Evolutionary conservation across 768 basidiomycete species (phyloP).

Genomic region (Hygrophorus pudorinus): DNA sequence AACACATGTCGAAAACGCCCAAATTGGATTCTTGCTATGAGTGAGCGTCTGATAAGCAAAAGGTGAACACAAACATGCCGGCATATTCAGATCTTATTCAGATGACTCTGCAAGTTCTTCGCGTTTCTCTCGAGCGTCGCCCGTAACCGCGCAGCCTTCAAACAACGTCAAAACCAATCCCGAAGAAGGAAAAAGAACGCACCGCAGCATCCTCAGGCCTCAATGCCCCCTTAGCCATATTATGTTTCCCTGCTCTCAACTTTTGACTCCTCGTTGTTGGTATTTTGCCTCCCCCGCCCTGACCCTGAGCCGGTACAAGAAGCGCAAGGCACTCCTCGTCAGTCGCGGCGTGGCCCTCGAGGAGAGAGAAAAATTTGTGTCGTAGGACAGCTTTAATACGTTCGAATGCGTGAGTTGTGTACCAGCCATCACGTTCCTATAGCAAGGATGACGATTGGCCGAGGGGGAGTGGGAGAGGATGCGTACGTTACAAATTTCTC

Average conservation of each 20-base stretch:
- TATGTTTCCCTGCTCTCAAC: conserved; percentile 63
- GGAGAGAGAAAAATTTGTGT: conserved; percentile 74
- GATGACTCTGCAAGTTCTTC: conserved; percentile 24
- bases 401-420: conserved; percentile 62
- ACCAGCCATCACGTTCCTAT: conserved; percentile 88
- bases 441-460: neutral
- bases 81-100: no score
- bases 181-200: conserved; percentile 17
- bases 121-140: conserved; percentile 52
- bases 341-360: conserved; percentile 62
- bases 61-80: no score
- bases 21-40: no score
- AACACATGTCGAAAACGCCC: no score
- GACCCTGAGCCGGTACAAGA: conserved; percentile 33
- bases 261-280: conserved; percentile 37
- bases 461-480: neutral
- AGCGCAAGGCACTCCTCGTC: conserved; percentile 67
- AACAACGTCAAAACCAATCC: neutral
- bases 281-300: conserved; percentile 19
- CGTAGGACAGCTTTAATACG: conserved; percentile 78
- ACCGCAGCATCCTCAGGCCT: conserved; percentile 80
- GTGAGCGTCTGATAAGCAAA: no score
- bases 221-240: conserved; percentile 82
- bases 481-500: conserved; percentile 68
- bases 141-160: conserved; percentile 58